Base-by-base conservation (phyloP, 2,329 filamentous ascomycete species). In the Sporothrix mexicana region DNA sequence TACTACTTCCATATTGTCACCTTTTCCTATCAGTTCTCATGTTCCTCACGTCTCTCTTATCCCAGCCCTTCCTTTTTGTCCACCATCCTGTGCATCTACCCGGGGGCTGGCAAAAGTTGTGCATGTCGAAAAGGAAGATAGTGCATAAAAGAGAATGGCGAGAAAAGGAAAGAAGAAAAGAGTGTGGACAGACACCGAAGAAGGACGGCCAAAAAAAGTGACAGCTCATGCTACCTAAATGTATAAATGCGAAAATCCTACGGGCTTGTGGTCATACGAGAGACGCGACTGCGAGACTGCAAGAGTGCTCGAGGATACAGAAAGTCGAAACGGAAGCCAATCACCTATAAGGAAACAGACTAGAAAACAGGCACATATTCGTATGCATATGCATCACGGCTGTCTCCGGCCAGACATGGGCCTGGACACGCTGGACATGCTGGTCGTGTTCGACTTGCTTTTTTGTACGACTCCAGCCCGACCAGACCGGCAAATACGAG, bases 191-290 rank as follows among this genome's bases (percentile, higher is more conserved):
- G 30, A 36, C 30, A 7, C 30, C 30, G 30, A 36, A 36, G 30
- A 36, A 36, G 30, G 30, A 5, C 30, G 61, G 12, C 17, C 61
- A 20, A 45, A 25, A n/a, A 64, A 64, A 45, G 12, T 64, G 61
- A 64, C 20, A 64, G 61, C 41, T 47, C 61, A 64, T n/a, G 61
- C 61, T 64, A 64, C 61, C n/a, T 47, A 9, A 13, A 57, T 30
- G 45, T 47, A 36, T 36, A 36, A 36, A 36, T 53, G 51, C 17
- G 51, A 23, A 55, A 23, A 59, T 59, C 55, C 25, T 59, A 59
- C 25, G 55, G 55, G 55, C 55, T 13, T 17, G 55, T 25, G 53
- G 55, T 59, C 55, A 59, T 62, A 43, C 57, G 30, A 62, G 57
- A 8, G 15, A 23, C 5, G 30, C 5, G 5, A 5, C 2, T 30